These are phyloP conservation scores for Cercospora nicotianae DNA, from an alignment of 2,329 filamentous ascomycete genomes.

Conservation along the genomic window DNA sequence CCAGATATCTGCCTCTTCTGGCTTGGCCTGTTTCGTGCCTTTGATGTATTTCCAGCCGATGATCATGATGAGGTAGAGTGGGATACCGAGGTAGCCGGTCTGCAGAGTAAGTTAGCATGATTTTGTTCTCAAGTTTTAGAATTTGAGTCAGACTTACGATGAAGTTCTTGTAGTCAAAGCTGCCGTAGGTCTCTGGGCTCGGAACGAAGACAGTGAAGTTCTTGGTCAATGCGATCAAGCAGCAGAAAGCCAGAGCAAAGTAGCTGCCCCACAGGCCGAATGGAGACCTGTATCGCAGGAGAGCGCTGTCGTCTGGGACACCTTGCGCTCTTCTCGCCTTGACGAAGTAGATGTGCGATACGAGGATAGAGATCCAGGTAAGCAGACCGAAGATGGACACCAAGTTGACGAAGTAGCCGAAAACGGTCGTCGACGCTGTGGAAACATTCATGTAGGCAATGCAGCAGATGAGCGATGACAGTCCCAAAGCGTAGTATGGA, in stretches of 20 bases:
- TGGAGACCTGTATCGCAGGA: constrained; percentile 62
- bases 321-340: constrained; percentile 48
- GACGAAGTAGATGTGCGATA: constrained; percentile 52
- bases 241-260: constrained; percentile 67
- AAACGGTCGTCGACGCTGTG: constrained; percentile 44
- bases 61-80: constrained; percentile 66
- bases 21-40: constrained; percentile 55
- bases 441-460: constrained; percentile 53
- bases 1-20: constrained; percentile 58
- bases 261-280: constrained; percentile 70
- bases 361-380: constrained; percentile 53
- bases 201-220: constrained; percentile 72
- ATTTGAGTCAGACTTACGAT: constrained; percentile 52
- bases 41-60: constrained; percentile 64
- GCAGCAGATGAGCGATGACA: constrained; percentile 63
- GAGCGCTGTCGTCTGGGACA: constrained; percentile 42
- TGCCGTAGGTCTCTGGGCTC: constrained; percentile 46
- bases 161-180: constrained; percentile 73
- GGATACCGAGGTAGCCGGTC: constrained; percentile 68
- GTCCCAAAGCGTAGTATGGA: constrained; percentile 63
- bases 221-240: constrained; percentile 76
- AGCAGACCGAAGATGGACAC: constrained; percentile 44
- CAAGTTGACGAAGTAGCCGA: constrained; percentile 52
- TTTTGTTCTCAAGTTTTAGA: not conserved
- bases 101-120: constrained; percentile 33